phyloP scores from a whole-genome alignment of 257 asterid genomes.

The Orobanche coerulescens region DNA sequence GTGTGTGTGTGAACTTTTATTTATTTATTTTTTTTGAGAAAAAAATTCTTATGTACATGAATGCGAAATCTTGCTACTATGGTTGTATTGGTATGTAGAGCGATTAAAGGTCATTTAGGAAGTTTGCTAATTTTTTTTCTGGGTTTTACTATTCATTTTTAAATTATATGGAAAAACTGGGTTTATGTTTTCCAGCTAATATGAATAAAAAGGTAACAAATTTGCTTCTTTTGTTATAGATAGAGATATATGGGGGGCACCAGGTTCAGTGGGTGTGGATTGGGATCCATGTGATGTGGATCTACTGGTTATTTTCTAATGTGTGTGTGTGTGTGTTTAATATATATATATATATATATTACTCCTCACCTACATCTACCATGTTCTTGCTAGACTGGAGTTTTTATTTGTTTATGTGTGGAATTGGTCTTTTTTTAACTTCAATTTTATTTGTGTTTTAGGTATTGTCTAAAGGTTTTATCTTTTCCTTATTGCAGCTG shows the following conservation, averaged over 20 bases:
- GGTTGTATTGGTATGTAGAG: too few species aligned
- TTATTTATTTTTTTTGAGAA: not conserved
- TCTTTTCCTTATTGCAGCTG: slow-evolving; percentile 29
- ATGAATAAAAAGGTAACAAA: slow-evolving; percentile 4
- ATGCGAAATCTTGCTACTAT: not conserved
- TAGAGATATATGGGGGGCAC: slow-evolving; percentile 40
- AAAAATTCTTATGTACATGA: not conserved
- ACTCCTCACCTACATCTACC: too few species aligned
- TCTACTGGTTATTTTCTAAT: slow-evolving; percentile 30
- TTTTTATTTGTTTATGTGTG: slow-evolving; percentile 32
- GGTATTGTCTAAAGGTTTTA: slow-evolving; percentile 31
- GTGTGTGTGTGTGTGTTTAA: slow-evolving; percentile 19
- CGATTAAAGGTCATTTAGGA: too few species aligned
- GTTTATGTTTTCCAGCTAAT: slow-evolving; percentile 34
- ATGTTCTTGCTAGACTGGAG: slow-evolving; percentile 29
- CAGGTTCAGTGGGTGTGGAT: slow-evolving; percentile 70
- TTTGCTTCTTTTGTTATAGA: slow-evolving; percentile 23
- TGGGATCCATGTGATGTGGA: slow-evolving; percentile 86
- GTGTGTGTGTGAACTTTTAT: not conserved
- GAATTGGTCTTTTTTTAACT: slow-evolving; percentile 23
- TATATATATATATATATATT: slow-evolving; percentile 12
- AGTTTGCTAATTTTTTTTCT: slow-evolving; percentile 18
- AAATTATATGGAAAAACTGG: slow-evolving; percentile 5
- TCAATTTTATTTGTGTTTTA: slow-evolving; percentile 15
- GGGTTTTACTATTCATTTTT: slow-evolving; percentile 22